Percentiles rank a stretch among this genome's conserved stretches.
Conservation (phyloP, 106 monocot genomes). For the Dioscorea alata region DNA sequence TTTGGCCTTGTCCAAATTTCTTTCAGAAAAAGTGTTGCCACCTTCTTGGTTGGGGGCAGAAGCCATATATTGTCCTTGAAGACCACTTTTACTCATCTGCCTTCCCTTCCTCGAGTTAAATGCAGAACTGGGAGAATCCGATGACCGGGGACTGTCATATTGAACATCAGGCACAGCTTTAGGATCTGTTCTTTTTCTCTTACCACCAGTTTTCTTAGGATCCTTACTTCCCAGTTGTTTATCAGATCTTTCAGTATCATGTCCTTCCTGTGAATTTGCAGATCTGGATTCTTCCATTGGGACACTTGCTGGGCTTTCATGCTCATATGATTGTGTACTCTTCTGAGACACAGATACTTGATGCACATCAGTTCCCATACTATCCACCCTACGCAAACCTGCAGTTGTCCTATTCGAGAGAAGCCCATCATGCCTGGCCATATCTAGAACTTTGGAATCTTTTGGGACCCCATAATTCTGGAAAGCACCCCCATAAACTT, state of each 20-base stretch:
- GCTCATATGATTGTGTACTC: slow-evolving; percentile 57
- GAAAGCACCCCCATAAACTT: slow-evolving; percentile 22
- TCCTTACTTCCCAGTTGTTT: slow-evolving; percentile 44
- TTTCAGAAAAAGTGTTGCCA: slow-evolving; percentile 24
- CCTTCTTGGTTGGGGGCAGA: slow-evolving; percentile 34
- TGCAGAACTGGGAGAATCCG: slow-evolving; percentile 40
- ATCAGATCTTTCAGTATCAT: slow-evolving; percentile 52
- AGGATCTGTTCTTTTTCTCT: slow-evolving; percentile 79
- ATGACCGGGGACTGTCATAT: slow-evolving; percentile 44
- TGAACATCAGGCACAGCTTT: slow-evolving; percentile 42
- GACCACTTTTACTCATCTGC: slow-evolving; percentile 34
- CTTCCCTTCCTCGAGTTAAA: slow-evolving; percentile 65
- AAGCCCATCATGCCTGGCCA: slow-evolving; percentile 25
- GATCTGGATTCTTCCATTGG: slow-evolving; percentile 78
- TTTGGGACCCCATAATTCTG: slow-evolving; percentile 26
- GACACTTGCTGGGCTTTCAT: slow-evolving; percentile 63
- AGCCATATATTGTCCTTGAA: slow-evolving; percentile 26
- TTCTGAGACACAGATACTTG: slow-evolving; percentile 60
- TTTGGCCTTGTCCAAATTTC: slow-evolving; percentile 29
- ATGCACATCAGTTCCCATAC: slow-evolving; percentile 33
- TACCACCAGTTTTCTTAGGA: slow-evolving; percentile 41
- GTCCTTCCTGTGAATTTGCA: slow-evolving; percentile 74
- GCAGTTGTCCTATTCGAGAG: slow-evolving; percentile 19
- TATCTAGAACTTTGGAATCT: slow-evolving; percentile 25
- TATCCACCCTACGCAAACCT: slow-evolving; percentile 32